These are phyloP conservation scores for Eucalyptus lansdowneana DNA, from an alignment of 345 rosid species.

Conservation along the genomic window DNA sequence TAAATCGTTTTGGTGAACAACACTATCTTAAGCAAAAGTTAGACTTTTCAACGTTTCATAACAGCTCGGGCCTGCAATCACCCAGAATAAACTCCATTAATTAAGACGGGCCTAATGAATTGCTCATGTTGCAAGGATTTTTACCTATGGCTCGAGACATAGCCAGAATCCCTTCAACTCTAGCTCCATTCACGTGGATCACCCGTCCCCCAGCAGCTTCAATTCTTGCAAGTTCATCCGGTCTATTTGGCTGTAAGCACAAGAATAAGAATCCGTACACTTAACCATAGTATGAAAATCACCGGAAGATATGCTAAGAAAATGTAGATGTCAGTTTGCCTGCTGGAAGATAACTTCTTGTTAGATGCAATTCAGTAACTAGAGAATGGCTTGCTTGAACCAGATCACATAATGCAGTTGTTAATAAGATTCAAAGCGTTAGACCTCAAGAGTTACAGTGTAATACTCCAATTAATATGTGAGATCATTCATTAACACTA, in stretches of 20 bases:
- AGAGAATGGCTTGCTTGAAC: not conserved
- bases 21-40: not conserved
- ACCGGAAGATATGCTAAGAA: not conserved
- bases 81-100: not conserved
- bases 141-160: slow-evolving; percentile 88
- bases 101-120: not conserved
- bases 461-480: not conserved
- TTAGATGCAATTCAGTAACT: not conserved
- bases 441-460: not conserved
- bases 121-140: not conserved
- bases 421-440: not conserved
- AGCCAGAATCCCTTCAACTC: slow-evolving; percentile 81
- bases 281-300: not conserved
- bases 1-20: not conserved
- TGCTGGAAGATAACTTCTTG: not conserved
- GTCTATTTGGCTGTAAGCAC: slow-evolving; percentile 51
- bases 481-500: not conserved
- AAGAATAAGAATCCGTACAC: not conserved
- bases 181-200: slow-evolving; percentile 37
- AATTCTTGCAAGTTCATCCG: slow-evolving; percentile 68
- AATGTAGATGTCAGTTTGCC: not conserved
- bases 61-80: not conserved
- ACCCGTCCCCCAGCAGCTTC: slow-evolving; percentile 66
- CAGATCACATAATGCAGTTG: not conserved
- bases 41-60: not conserved